A percentile compares a stretch with the other conserved stretches of the same genome.
phyloP scores from a whole-genome alignment of 2,329 filamentous ascomycete genomes.

The Rhexocercosporidium sp. region DNA sequence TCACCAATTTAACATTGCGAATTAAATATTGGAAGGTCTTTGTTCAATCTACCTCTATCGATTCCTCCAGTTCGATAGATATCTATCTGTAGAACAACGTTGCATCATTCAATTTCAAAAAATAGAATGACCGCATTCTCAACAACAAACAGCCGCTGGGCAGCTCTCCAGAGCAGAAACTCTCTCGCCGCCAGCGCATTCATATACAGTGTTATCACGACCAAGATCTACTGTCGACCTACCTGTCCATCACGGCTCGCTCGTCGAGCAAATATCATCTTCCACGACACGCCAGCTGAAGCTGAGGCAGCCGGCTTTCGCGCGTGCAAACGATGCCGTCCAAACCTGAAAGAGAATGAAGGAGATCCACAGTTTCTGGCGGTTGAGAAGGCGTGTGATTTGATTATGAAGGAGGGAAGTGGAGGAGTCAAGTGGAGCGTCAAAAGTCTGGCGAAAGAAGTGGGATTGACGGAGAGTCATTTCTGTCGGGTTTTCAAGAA shows the following conservation, averaged over 20 bases:
- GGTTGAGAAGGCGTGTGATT: conserved; percentile 46
- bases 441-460: conserved; percentile 54
- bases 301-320: conserved; percentile 57
- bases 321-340: conserved; percentile 63
- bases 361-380: conserved; percentile 51
- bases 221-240: conserved; percentile 62
- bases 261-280: conserved; percentile 63
- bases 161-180: conserved; percentile 43
- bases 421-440: conserved; percentile 44
- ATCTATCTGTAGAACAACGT: too few species aligned
- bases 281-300: conserved; percentile 52
- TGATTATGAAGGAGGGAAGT: conserved; percentile 35
- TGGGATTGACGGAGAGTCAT: conserved; percentile 60
- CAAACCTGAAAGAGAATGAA: conserved; percentile 37
- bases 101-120: not conserved
- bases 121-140: conserved; percentile 26
- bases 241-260: conserved; percentile 65
- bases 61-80: not conserved
- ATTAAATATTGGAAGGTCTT: not conserved
- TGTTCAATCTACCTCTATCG: not conserved
- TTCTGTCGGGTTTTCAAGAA: conserved; percentile 65
- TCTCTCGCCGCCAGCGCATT: conserved; percentile 48
- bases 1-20: not conserved
- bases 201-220: conserved; percentile 55
- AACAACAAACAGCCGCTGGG: conserved; percentile 33